Conservation (phyloP, 169 alveolate genomes). For the Toxoplasma gondii region DNA sequence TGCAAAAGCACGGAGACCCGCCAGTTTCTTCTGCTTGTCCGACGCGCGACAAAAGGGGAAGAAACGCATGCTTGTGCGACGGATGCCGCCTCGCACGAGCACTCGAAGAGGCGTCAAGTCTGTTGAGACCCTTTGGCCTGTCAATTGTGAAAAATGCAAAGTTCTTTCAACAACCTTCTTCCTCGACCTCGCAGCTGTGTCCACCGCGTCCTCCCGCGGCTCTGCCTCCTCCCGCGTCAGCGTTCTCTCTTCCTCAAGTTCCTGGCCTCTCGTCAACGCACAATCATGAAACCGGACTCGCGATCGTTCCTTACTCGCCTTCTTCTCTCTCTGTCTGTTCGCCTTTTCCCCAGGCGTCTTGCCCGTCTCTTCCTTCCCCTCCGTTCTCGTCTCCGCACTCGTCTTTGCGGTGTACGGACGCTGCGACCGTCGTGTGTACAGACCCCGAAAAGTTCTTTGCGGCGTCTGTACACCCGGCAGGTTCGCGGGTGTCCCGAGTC, state of each 20-base stretch:
- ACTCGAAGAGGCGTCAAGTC: slow-evolving; percentile 25
- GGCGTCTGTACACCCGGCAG: too few relatives aligned
- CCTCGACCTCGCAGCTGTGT: too few relatives aligned
- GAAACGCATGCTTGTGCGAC: background rate
- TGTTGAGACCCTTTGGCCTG: slow-evolving; percentile 46
- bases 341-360: background rate
- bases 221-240: background rate
- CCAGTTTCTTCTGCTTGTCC: background rate
- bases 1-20: background rate
- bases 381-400: background rate
- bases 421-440: background rate
- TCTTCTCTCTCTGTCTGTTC: background rate
- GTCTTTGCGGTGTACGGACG: background rate
- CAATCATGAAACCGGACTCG: background rate
- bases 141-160: background rate
- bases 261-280: background rate
- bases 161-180: background rate
- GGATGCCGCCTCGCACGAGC: slow-evolving; percentile 32
- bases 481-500: too few relatives aligned
- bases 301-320: background rate
- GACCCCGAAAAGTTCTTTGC: background rate
- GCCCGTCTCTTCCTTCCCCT: background rate
- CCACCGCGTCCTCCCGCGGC: background rate
- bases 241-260: background rate
- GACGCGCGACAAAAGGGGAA: too few relatives aligned